Conservation (phyloP, 1,284 basidiomycete genomes). For the Pyrrhoderma lamaoense region DNA sequence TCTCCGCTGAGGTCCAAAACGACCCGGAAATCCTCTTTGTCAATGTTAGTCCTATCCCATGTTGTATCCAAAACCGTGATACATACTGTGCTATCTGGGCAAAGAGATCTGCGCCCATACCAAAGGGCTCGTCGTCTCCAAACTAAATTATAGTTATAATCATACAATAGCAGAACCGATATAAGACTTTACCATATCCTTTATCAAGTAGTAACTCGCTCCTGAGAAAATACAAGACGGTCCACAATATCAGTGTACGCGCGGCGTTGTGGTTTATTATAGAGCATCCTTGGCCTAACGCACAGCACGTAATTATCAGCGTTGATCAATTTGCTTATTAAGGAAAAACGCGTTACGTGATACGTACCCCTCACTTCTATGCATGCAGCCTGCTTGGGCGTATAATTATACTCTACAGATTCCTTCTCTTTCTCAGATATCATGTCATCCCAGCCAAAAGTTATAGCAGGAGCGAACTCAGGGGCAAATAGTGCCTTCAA, state of each 20-base stretch:
- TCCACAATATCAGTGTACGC: slow-evolving; percentile 13
- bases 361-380: neutral
- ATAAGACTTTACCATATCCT: neutral
- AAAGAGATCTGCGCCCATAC: slow-evolving; percentile 41
- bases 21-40: slow-evolving; percentile 45
- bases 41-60: neutral
- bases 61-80: slow-evolving; percentile 14
- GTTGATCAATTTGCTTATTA: slow-evolving; percentile 6
- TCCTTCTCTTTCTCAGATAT: slow-evolving; percentile 20
- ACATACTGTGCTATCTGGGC: slow-evolving; percentile 56
- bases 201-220: neutral
- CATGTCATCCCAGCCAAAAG: slow-evolving; percentile 27
- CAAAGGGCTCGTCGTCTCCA: slow-evolving; percentile 47
- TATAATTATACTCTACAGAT: neutral
- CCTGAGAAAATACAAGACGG: neutral
- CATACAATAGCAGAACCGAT: neutral
- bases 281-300: no score
- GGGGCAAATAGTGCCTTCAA: slow-evolving; percentile 71
- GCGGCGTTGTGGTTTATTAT: neutral
- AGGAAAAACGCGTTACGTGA: neutral
- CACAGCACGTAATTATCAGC: slow-evolving; percentile 3
- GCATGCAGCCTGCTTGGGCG: neutral
- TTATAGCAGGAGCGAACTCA: slow-evolving; percentile 28
- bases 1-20: slow-evolving; percentile 40
- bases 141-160: slow-evolving; percentile 30